These are phyloP conservation scores for Ammopiptanthus mongolicus DNA, from an alignment of 306 rosid genomes.

Conservation along the genomic window DNA sequence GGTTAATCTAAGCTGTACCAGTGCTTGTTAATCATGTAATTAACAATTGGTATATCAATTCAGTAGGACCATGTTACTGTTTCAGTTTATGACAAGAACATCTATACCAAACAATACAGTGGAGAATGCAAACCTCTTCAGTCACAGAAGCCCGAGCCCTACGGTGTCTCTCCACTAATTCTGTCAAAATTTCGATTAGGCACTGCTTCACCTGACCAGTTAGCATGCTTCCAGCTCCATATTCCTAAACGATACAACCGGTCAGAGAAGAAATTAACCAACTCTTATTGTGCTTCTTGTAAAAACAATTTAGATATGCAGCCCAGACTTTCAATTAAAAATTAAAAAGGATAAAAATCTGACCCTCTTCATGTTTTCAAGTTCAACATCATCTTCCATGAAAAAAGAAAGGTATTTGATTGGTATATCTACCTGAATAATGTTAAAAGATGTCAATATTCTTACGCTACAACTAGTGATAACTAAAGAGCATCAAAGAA, in stretches of 20 bases:
- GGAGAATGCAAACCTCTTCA: constrained; percentile 63
- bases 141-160: constrained; percentile 86
- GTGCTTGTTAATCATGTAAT: neutral
- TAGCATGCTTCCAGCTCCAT: constrained; percentile 83
- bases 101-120: neutral
- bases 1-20: neutral
- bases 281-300: neutral
- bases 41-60: neutral
- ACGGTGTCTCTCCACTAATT: constrained; percentile 78
- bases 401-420: constrained; percentile 75
- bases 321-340: neutral
- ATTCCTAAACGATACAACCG: constrained; percentile 46
- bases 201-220: constrained; percentile 94
- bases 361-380: constrained; percentile 66
- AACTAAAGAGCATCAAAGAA: neutral
- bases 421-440: constrained; percentile 88
- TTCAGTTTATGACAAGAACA: neutral
- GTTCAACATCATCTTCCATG: constrained; percentile 79
- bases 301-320: neutral
- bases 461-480: constrained; percentile 7
- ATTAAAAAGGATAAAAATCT: neutral
- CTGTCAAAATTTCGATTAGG: constrained; percentile 62
- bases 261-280: constrained; percentile 8
- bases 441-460: neutral
- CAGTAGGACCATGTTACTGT: neutral